Percentiles rank a stretch among this genome's conserved stretches.
Conservation (phyloP, 1,284 basidiomycete species). For the Malassezia psittaci region DNA sequence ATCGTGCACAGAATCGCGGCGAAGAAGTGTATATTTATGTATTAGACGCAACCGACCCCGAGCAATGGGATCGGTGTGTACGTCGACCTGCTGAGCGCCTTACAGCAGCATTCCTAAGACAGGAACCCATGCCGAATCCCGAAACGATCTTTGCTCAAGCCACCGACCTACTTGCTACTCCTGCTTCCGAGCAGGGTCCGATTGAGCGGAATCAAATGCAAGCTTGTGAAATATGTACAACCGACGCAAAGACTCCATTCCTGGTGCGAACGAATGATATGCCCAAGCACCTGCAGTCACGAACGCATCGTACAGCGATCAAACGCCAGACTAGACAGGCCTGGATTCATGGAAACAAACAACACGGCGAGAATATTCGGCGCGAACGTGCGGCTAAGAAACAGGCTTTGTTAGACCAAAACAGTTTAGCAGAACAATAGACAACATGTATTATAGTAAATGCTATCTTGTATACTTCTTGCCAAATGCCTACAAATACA, state of each 20-base stretch:
- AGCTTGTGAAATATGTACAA: slow-evolving; percentile 63
- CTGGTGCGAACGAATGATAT: slow-evolving; percentile 63
- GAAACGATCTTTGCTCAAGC: slow-evolving; percentile 56
- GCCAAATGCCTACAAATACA: too few species aligned
- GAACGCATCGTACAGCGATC: slow-evolving; percentile 15
- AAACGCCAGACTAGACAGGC: slow-evolving; percentile 12
- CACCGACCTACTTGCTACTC: slow-evolving; percentile 48
- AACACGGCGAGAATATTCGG: slow-evolving; percentile 1
- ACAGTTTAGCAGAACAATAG: too few species aligned
- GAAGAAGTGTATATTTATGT: slow-evolving; percentile 51
- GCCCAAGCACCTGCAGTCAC: slow-evolving; percentile 52
- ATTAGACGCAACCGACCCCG: slow-evolving; percentile 59
- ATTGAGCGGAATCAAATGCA: slow-evolving; percentile 22
- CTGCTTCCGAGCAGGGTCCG: slow-evolving; percentile 13
- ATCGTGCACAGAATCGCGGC: slow-evolving; percentile 13
- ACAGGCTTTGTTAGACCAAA: not conserved
- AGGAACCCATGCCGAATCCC: slow-evolving; percentile 57
- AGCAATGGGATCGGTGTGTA: slow-evolving; percentile 54
- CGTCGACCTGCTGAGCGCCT: slow-evolving; percentile 30
- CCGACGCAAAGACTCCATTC: slow-evolving; percentile 57
- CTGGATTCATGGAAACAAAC: slow-evolving; percentile 10
- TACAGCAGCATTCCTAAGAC: slow-evolving; percentile 57
- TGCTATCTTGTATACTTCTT: too few species aligned
- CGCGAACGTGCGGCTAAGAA: not conserved
- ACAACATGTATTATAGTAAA: too few species aligned